A percentile compares a stretch with the other conserved stretches of the same genome.
Evolutionary conservation across 352 stramenopile genomes (phyloP).

Genomic region (Globisporangium echinulatum): DNA sequence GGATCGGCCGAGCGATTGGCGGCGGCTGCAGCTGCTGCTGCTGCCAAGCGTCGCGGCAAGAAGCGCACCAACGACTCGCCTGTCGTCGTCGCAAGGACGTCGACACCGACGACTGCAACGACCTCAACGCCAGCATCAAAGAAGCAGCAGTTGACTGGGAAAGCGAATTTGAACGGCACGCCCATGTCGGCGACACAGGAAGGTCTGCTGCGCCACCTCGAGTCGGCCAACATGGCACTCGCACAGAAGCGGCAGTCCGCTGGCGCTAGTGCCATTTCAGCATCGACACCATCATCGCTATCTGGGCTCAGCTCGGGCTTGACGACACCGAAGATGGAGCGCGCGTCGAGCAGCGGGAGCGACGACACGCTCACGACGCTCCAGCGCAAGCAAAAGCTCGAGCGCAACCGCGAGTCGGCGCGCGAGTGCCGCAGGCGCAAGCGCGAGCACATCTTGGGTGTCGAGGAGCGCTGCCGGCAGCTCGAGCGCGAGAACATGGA

Average conservation of each 20-base stretch:
- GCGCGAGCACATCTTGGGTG: conserved; percentile 72
- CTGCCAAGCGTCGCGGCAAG: conserved; percentile 41
- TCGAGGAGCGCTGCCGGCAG: conserved; percentile 74
- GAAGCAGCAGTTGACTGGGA: conserved; percentile 17
- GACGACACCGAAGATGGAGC: conserved; percentile 47
- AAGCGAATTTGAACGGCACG: conserved; percentile 19
- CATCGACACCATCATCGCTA: background rate
- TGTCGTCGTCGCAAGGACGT: background rate
- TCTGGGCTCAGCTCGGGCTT: conserved; percentile 2
- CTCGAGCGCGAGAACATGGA: conserved; percentile 91
- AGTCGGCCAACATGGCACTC: conserved; percentile 68
- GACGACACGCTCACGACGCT: conserved; percentile 36
- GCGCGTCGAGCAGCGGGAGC: conserved; percentile 46
- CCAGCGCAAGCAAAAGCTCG: conserved; percentile 81
- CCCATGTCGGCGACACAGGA: conserved; percentile 49
- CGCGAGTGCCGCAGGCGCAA: conserved; percentile 89
- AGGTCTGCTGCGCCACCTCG: conserved; percentile 56
- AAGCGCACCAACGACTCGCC: conserved; percentile 44
- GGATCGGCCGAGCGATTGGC: conserved; percentile 6
- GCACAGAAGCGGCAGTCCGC: conserved; percentile 39
- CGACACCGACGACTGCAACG: conserved; percentile 9
- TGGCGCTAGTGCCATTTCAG: background rate
- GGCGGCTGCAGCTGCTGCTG: conserved; percentile 7
- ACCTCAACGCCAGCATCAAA: conserved; percentile 17
- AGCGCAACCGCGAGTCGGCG: conserved; percentile 89